Conservation (phyloP, 805 yeast species). For the Candida stauntonica region DNA sequence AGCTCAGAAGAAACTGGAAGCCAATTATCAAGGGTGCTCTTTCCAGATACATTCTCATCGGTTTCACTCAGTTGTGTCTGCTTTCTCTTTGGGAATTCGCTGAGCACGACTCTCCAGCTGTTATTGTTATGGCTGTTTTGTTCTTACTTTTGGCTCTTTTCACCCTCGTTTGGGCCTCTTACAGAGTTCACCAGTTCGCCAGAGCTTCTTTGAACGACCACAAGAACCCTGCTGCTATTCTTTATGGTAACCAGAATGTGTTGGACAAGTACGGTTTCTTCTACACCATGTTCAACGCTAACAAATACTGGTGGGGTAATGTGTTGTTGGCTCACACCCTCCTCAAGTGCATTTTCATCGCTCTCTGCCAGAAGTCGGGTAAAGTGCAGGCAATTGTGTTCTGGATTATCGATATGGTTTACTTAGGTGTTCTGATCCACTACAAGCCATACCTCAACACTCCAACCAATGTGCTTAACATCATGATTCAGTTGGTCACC, state of each 20-base stretch:
- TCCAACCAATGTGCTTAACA: slow-evolving; percentile 74
- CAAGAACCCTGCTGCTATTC: slow-evolving; percentile 81
- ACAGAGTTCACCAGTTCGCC: slow-evolving; percentile 62
- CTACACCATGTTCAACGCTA: slow-evolving; percentile 84
- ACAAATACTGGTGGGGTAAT: slow-evolving; percentile 77
- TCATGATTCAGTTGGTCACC: slow-evolving; percentile 65
- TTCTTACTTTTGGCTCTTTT: slow-evolving; percentile 59
- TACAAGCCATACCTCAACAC: slow-evolving; percentile 76
- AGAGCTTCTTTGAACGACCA: slow-evolving; percentile 50
- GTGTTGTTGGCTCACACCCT: slow-evolving; percentile 58
- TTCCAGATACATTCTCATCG: slow-evolving; percentile 75
- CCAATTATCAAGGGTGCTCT: slow-evolving; percentile 71
- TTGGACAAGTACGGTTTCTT: slow-evolving; percentile 82
- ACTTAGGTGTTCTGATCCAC: slow-evolving; percentile 57
- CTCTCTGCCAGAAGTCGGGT: slow-evolving; percentile 76
- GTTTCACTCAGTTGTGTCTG: slow-evolving; percentile 75
- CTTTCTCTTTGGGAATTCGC: slow-evolving; percentile 87
- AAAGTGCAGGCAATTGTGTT: slow-evolving; percentile 74
- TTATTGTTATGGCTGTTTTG: slow-evolving; percentile 73
- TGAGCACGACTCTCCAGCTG: slow-evolving; percentile 79
- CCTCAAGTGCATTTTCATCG: slow-evolving; percentile 67
- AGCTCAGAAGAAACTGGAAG: slow-evolving; percentile 53
- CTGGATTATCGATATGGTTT: slow-evolving; percentile 71
- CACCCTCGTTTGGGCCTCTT: slow-evolving; percentile 61
- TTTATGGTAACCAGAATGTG: slow-evolving; percentile 72